phyloP scores from a whole-genome alignment of 768 basidiomycete species.

The Boletus pseudo-olivaceus region DNA sequence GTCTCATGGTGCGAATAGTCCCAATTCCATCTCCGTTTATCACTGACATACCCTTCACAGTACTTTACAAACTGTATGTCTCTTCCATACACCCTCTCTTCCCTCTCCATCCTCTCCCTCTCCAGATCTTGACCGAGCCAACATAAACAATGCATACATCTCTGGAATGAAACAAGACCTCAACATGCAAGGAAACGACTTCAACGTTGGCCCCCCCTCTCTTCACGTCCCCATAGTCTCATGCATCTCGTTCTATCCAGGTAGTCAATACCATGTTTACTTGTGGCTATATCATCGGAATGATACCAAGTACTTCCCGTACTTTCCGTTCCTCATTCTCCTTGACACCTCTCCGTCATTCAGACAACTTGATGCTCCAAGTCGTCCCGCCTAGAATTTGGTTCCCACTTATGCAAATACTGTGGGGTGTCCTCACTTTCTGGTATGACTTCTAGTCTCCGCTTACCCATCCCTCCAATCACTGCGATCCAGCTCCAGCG shows the following conservation, averaged over 20 bases:
- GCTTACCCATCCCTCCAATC: background rate
- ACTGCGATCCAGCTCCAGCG: slow-evolving; percentile 45
- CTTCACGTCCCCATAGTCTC: background rate
- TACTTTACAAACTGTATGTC: slow-evolving; percentile 64
- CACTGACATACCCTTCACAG: slow-evolving; percentile 29
- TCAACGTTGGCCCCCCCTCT: slow-evolving; percentile 41
- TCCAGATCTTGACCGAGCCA: slow-evolving; percentile 63
- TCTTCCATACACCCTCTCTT: background rate
- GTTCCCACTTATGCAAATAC: slow-evolving; percentile 61
- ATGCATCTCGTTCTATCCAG: slow-evolving; percentile 22
- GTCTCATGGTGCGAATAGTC: slow-evolving; percentile 50
- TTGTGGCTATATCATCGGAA: slow-evolving; percentile 72
- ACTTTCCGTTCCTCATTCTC: background rate
- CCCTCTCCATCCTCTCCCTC: background rate
- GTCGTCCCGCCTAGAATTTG: slow-evolving; percentile 60
- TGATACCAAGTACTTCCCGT: slow-evolving; percentile 55
- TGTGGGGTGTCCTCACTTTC: slow-evolving; percentile 66
- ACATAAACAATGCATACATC: slow-evolving; percentile 72
- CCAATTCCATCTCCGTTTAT: slow-evolving; percentile 6
- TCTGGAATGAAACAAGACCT: slow-evolving; percentile 77
- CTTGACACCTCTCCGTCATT: slow-evolving; percentile 1
- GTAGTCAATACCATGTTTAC: slow-evolving; percentile 71
- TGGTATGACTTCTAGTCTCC: slow-evolving; percentile 36
- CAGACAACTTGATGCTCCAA: slow-evolving; percentile 67
- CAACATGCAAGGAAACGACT: slow-evolving; percentile 58